Conservation (phyloP, 2,329 filamentous ascomycete genomes). For the Madurella mycetomatis region DNA sequence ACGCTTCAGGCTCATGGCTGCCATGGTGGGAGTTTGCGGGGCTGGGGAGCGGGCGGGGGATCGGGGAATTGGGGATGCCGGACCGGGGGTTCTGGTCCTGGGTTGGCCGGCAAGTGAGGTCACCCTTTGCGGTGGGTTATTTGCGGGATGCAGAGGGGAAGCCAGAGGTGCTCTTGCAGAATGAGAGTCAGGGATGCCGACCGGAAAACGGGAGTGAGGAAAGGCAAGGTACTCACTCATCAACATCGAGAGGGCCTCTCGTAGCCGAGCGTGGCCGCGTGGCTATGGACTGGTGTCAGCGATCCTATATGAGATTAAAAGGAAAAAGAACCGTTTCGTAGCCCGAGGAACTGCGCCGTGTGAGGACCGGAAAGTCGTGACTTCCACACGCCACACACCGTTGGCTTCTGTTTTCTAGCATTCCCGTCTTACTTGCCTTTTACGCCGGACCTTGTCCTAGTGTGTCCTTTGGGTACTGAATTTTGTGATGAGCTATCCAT, state of each 20-base stretch:
- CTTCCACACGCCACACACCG: no score
- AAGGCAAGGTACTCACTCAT: constrained; percentile 56
- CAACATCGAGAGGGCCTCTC: constrained; percentile 70
- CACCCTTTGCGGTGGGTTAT: constrained; percentile 16
- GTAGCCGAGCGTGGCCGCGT: constrained; percentile 65
- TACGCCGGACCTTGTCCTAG: constrained; percentile 26
- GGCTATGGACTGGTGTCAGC: constrained; percentile 34
- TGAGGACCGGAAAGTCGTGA: no score
- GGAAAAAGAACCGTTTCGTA: no score
- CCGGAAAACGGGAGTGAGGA: not conserved
- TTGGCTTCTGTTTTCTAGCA: no score
- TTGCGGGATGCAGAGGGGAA: constrained; percentile 17
- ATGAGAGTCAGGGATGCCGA: constrained; percentile 4
- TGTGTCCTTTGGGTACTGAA: constrained; percentile 20
- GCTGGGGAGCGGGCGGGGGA: constrained; percentile 23
- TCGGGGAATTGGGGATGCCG: constrained; percentile 18
- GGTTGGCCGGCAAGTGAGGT: constrained; percentile 9
- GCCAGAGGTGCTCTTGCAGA: constrained; percentile 23
- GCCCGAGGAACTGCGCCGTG: no score
- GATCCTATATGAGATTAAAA: no score
- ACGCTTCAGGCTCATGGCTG: constrained; percentile 1
- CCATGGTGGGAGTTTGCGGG: constrained; percentile 14
- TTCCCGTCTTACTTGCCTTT: constrained; percentile 20
- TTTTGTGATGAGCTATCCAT: constrained; percentile 19
- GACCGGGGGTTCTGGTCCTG: constrained; percentile 12